phyloP scores from a whole-genome alignment of 345 rosid genomes.

The Citrus hindsii region DNA sequence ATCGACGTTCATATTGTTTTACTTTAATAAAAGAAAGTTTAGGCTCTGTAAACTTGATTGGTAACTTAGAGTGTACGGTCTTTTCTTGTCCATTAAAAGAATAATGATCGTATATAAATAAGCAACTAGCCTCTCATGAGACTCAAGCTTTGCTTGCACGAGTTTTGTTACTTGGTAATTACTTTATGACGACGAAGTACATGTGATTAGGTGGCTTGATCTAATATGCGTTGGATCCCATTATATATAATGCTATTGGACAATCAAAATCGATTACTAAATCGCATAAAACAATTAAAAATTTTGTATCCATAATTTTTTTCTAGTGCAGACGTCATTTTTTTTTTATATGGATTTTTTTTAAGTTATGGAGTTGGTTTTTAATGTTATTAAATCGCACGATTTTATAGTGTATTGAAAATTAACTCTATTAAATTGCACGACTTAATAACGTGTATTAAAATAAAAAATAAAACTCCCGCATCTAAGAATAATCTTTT shows the following conservation, averaged over 20 bases:
- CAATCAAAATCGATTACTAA: background rate
- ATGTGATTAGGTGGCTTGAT: background rate
- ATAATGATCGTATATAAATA: background rate
- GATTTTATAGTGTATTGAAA: no score
- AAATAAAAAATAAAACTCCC: no score
- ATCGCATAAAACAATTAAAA: background rate
- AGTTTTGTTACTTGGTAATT: background rate
- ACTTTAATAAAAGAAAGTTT: background rate
- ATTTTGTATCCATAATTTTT: rapidly evolving
- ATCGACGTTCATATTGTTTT: background rate
- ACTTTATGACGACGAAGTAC: background rate
- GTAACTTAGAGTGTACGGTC: background rate
- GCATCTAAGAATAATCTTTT: no score
- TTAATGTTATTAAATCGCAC: rapidly evolving
- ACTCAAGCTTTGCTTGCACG: background rate
- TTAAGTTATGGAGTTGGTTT: rapidly evolving
- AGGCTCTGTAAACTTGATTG: background rate
- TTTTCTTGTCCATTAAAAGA: no score
- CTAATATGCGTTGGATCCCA: background rate
- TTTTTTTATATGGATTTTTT: no score
- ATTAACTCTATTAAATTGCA: rapidly evolving
- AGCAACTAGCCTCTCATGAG: background rate
- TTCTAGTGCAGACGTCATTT: rapidly evolving
- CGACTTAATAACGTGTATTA: no score
- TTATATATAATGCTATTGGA: background rate